Conservation (phyloP, 1,284 basidiomycete species). For the Pterulicium gracile region DNA sequence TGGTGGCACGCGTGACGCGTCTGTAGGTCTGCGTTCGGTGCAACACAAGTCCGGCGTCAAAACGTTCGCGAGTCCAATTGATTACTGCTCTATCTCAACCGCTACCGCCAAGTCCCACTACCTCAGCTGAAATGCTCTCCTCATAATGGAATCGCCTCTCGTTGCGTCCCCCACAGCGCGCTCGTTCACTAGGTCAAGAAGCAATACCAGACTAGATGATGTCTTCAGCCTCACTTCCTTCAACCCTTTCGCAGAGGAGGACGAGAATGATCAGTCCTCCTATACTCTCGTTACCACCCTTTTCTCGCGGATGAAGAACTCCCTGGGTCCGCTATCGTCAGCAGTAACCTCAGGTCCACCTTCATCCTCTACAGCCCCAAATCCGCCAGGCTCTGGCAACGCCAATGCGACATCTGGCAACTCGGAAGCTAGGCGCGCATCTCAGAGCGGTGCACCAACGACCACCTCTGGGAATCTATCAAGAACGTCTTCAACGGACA, state of each 20-base stretch:
- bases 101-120: not conserved
- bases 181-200: slow-evolving; percentile 40
- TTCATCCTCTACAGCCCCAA: slow-evolving; percentile 16
- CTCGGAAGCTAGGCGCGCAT: slow-evolving; percentile 1
- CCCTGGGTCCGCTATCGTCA: slow-evolving; percentile 52
- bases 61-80: no score
- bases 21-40: not conserved
- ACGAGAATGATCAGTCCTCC: slow-evolving; percentile 75
- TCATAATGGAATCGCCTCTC: slow-evolving; percentile 14
- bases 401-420: slow-evolving; percentile 16
- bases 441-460: not conserved
- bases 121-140: not conserved
- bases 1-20: not conserved
- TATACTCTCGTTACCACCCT: slow-evolving; percentile 70
- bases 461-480: slow-evolving; percentile 31
- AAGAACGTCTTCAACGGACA: slow-evolving; percentile 36
- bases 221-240: slow-evolving; percentile 65
- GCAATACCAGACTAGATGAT: slow-evolving; percentile 57
- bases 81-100: no score
- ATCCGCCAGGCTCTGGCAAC: slow-evolving; percentile 16
- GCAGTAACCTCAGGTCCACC: slow-evolving; percentile 29
- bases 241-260: slow-evolving; percentile 80
- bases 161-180: slow-evolving; percentile 28
- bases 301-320: slow-evolving; percentile 68
- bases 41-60: not conserved